Evolutionary conservation across 225 moss, liverwort and hornwort species (phyloP).

Genomic region (Marchantia paleacea): DNA sequence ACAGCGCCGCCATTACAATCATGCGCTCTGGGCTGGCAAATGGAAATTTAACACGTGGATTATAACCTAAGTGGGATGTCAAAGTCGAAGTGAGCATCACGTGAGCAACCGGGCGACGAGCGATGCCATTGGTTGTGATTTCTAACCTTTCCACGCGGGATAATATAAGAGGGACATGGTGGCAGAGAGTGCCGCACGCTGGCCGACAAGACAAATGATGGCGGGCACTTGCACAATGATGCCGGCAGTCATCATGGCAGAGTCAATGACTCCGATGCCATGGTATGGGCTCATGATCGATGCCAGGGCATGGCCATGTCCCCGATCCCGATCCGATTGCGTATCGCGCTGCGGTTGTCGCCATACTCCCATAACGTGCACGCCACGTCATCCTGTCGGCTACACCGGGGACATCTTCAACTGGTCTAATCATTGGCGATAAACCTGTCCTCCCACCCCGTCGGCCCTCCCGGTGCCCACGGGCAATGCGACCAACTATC

Average conservation of each 20-base stretch:
- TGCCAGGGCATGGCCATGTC: not conserved
- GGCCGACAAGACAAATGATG: slow-evolving; percentile 44
- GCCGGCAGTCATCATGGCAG: slow-evolving; percentile 25
- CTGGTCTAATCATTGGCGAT: slow-evolving; percentile 25
- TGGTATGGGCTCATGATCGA: slow-evolving; percentile 22
- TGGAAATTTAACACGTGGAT: slow-evolving; percentile 16
- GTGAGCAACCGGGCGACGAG: slow-evolving; percentile 15
- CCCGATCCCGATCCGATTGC: slow-evolving; percentile 21
- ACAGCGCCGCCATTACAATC: slow-evolving; percentile 42
- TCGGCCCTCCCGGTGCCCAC: slow-evolving; percentile 16
- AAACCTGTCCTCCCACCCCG: slow-evolving; percentile 16
- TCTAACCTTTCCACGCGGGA: not conserved
- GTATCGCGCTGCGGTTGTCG: slow-evolving; percentile 20
- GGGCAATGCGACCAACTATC: slow-evolving; percentile 19
- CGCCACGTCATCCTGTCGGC: slow-evolving; percentile 41
- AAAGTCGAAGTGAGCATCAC: slow-evolving; percentile 30
- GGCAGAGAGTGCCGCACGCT: slow-evolving; percentile 31
- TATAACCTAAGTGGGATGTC: not conserved
- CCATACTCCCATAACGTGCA: slow-evolving; percentile 15
- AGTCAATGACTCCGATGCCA: slow-evolving; percentile 14
- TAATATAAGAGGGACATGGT: not conserved
- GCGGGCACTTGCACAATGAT: slow-evolving; percentile 28
- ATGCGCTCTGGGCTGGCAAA: slow-evolving; percentile 17
- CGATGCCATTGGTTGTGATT: slow-evolving; percentile 12
- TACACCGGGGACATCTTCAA: slow-evolving; percentile 22